phyloP scores from a whole-genome alignment of 768 basidiomycete species.

The Dentipellis sp. region DNA sequence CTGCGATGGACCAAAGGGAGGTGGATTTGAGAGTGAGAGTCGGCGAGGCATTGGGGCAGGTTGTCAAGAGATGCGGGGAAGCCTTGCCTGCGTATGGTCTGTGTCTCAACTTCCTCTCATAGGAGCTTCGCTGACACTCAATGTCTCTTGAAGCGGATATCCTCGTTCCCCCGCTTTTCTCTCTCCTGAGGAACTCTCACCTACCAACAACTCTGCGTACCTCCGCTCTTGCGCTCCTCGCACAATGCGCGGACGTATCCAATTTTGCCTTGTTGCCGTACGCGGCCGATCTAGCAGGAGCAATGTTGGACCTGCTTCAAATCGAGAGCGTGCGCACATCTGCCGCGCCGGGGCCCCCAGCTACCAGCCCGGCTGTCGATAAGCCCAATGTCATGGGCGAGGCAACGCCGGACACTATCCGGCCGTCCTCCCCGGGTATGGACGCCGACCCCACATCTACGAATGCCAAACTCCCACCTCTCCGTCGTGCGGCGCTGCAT shows the following conservation, averaged over 20 bases:
- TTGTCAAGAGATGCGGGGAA: constrained; percentile 65
- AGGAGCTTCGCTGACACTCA: neutral
- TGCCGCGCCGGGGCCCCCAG: neutral
- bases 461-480: constrained; percentile 61
- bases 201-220: constrained; percentile 68
- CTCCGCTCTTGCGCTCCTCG: constrained; percentile 62
- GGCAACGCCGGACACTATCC: neutral
- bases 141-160: constrained; percentile 42
- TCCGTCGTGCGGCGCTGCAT: constrained; percentile 82
- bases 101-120: constrained; percentile 6
- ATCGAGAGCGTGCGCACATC: constrained; percentile 37
- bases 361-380: neutral
- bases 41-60: constrained; percentile 78
- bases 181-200: constrained; percentile 44
- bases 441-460: constrained; percentile 50
- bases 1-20: constrained; percentile 44
- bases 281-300: constrained; percentile 46
- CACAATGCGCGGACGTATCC: constrained; percentile 60
- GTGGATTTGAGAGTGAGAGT: constrained; percentile 68
- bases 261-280: constrained; percentile 57
- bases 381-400: constrained; percentile 13
- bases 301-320: constrained; percentile 73
- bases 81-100: constrained; percentile 61
- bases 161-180: constrained; percentile 65
- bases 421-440: constrained; percentile 24